Evolutionary conservation across 2,329 filamentous ascomycete genomes (phyloP).

Genomic region (Curvularia lunata): DNA sequence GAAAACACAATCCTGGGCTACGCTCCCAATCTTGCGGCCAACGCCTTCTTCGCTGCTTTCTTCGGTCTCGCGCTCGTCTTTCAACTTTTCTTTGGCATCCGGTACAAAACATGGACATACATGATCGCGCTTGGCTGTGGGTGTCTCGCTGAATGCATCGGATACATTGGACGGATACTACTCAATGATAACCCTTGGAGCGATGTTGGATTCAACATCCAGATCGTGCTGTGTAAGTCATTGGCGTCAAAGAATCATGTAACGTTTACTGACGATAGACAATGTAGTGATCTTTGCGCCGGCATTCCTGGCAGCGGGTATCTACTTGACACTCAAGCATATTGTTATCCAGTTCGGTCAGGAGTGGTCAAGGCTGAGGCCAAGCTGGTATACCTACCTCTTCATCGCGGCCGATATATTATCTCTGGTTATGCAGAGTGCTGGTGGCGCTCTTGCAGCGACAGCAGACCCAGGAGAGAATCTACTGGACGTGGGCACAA

Average conservation of each 20-base stretch:
- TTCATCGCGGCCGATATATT: conserved; percentile 64
- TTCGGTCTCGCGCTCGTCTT: conserved; percentile 57
- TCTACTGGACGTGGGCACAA: conserved; percentile 52
- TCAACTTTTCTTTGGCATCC: conserved; percentile 58
- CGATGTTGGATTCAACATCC: conserved; percentile 55
- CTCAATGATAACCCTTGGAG: conserved; percentile 61
- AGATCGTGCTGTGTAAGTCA: conserved; percentile 54
- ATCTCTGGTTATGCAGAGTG: conserved; percentile 62
- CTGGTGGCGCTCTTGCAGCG: conserved; percentile 62
- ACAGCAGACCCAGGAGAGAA: conserved; percentile 51
- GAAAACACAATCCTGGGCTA: conserved; percentile 60
- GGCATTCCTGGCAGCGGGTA: conserved; percentile 61
- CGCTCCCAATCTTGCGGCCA: conserved; percentile 57
- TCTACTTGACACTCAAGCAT: conserved; percentile 63
- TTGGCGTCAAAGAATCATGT: background rate
- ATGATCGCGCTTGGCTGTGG: conserved; percentile 56
- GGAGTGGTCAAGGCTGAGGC: conserved; percentile 30
- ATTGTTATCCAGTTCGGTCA: conserved; percentile 60
- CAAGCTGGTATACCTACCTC: conserved; percentile 59
- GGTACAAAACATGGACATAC: conserved; percentile 61
- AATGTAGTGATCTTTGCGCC: conserved; percentile 59
- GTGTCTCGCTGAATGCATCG: conserved; percentile 58
- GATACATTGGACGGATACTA: conserved; percentile 62
- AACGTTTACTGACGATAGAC: background rate
- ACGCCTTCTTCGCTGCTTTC: conserved; percentile 58